Evolutionary conservation across 2,329 filamentous ascomycete species (phyloP), one percentile per base, ranked within the genome.

Genomic region (Knufia fluminis): DNA sequence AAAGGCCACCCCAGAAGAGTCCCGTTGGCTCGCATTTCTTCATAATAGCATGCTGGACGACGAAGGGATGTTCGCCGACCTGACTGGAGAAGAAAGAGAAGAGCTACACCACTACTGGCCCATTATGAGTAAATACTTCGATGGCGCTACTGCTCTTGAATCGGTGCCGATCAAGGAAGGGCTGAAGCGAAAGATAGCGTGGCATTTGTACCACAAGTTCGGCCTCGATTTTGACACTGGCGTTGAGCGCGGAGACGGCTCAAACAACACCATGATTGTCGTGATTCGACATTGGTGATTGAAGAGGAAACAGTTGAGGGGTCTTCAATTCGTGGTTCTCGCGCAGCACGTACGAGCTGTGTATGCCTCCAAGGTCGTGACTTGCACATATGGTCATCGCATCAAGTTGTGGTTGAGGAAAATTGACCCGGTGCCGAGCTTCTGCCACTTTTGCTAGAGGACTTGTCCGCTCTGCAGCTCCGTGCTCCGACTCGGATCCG

Each of bases 161-260:
- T 82, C 90, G 59, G 85, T 98, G 56, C 80, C 85, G 1, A 71
- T 92, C n/a, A 77, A 84, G 50, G 88, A 96, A 68, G 85, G 86
- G 4, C 77, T 94, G 70, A 94, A 92, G 71, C 75, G 88, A 50
- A 94, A 91, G 68, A 64, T 70, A 36, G 74, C 80, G 2, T 71
- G 71, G 67, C 66, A 69, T 54, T 59, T 78, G 51, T 65, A 80
- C 26, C 68, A 63, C 36, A 83, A 86, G 58, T 76, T 88, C 12
- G 89, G 85, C 72, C 76, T 78, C 31, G 46, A 50, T 33, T 51
- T 54, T 32, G 52, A 57, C 10, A 46, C 45, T 17, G 53, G 51
- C 16, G 54, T 58, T 12, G 54, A 58, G 39, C 52, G 56, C 39
- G 46, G 50, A 10, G 52, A 57, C 42, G 53, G 53, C 1, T 44